Conservation (phyloP, 2,329 filamentous ascomycete species). For the Rhynchosporium secalis region DNA sequence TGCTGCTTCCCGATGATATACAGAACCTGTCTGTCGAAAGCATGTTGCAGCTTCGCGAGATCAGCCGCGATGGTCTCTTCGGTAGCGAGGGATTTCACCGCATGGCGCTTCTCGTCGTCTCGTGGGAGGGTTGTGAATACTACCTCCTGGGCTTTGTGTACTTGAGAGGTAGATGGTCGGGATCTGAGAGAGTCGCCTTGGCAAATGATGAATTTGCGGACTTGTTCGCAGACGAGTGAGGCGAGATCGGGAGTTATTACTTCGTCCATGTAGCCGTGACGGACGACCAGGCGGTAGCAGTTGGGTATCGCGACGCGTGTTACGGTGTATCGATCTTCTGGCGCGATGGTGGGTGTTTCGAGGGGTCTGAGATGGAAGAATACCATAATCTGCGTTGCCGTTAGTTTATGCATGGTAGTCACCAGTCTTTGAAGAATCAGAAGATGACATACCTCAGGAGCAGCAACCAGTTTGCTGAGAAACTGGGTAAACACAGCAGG, state of each 20-base stretch:
- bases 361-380: constrained; percentile 73
- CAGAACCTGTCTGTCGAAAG: constrained; percentile 50
- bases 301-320: constrained; percentile 49
- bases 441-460: constrained; percentile 57
- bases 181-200: constrained; percentile 20
- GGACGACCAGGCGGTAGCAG: constrained; percentile 67
- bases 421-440: too few relatives aligned
- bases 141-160: constrained; percentile 11
- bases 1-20: constrained; percentile 63
- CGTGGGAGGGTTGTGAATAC: constrained; percentile 16
- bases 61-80: constrained; percentile 37
- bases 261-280: constrained; percentile 73
- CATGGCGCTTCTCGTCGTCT: constrained; percentile 14
- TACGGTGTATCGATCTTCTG: constrained; percentile 49
- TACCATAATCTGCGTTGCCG: constrained; percentile 41
- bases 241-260: constrained; percentile 66
- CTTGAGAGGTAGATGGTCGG: not conserved
- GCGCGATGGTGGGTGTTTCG: constrained; percentile 55
- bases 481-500: constrained; percentile 72
- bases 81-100: constrained; percentile 12
- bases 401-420: not conserved
- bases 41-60: constrained; percentile 47
- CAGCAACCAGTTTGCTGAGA: constrained; percentile 66
- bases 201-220: constrained; percentile 50
- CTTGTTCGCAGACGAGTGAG: constrained; percentile 57